Evolutionary conservation across 495 filamentous ascomycete genomes (phyloP), one percentile per base, ranked within the genome.

Genomic region (Aspergillus asperescens): DNA sequence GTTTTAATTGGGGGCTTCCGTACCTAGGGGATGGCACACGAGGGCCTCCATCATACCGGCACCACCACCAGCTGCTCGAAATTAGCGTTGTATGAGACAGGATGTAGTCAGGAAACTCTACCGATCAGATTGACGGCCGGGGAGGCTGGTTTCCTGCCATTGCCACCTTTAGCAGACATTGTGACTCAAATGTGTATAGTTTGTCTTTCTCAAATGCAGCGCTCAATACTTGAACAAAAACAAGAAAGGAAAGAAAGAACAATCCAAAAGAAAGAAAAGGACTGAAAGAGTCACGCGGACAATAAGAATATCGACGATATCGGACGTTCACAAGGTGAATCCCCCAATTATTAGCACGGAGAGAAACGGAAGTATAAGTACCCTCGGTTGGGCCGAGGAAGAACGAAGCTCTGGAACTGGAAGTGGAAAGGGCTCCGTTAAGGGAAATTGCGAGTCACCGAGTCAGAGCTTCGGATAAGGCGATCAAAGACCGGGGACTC

Each of bases 1-100:
- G 29, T 24, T 49, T 24, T 43, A 22, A 31, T 34, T 7, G 27
- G 24, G 9, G 0, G 43, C 20, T 52, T 23, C 13, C 79, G 56
- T 78, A 94, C 89, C 89, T 25, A 99, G 79, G 51, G 94, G 94
- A 76, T 99, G 94, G 72, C 94, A 99, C 53, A 81, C 89, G 44
- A 99, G 82, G 23, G 94, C 94, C 74, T 99, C 94, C 88, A 96
- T 97, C 89, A 97, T 95, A 64, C 94, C 94, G 47, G 94, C 94
- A 64, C 89, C 91, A 65, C 94, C 94, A 65, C 94, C 94, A 73
- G 94, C 93, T 97, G 62, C 57, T 49, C 16, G 10, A 24, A 25
- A 47, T 60, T 24, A 59, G 60, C 48, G 57, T 45, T 38, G 47
- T 20, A 31, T 35, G 3, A 3, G 16, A 15, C n/a, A 10, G 31